phyloP scores from a whole-genome alignment of 257 asterid species.

The Nicotiana otophora region DNA sequence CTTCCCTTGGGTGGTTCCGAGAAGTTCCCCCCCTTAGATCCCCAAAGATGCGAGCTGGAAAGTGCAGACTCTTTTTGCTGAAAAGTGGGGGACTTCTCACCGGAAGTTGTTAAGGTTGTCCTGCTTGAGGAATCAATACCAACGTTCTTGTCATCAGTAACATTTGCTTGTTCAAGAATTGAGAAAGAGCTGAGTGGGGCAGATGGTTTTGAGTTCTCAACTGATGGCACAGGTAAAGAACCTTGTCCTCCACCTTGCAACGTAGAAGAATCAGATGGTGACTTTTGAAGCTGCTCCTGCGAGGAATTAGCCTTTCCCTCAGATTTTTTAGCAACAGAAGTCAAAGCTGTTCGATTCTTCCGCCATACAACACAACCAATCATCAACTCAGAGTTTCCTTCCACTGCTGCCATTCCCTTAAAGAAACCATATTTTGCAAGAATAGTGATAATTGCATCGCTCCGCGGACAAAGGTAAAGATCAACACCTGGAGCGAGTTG shows the following conservation, averaged over 20 bases:
- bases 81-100: neutral
- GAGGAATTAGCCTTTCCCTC: neutral
- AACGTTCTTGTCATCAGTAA: neutral
- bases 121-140: conserved; percentile 7
- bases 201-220: neutral
- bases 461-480: conserved; percentile 26
- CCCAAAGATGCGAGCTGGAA: neutral
- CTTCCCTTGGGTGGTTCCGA: conserved; percentile 1
- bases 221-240: neutral
- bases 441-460: conserved; percentile 18
- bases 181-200: neutral
- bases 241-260: neutral
- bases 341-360: conserved; percentile 10
- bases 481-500: conserved; percentile 13
- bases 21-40: conserved; percentile 11
- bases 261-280: neutral
- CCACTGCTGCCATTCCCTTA: conserved; percentile 14
- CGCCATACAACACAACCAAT: conserved; percentile 34
- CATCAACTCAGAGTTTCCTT: conserved; percentile 15
- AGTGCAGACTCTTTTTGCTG: neutral
- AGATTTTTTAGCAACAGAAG: neutral
- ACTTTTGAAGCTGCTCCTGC: conserved; percentile 7
- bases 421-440: conserved; percentile 24
- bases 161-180: conserved; percentile 4
- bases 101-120: conserved; percentile 7